Percentiles rank a stretch among this genome's conserved stretches.
Evolutionary conservation across 2,329 filamentous ascomycete species (phyloP).

Genomic region (Talaromyces marneffei): DNA sequence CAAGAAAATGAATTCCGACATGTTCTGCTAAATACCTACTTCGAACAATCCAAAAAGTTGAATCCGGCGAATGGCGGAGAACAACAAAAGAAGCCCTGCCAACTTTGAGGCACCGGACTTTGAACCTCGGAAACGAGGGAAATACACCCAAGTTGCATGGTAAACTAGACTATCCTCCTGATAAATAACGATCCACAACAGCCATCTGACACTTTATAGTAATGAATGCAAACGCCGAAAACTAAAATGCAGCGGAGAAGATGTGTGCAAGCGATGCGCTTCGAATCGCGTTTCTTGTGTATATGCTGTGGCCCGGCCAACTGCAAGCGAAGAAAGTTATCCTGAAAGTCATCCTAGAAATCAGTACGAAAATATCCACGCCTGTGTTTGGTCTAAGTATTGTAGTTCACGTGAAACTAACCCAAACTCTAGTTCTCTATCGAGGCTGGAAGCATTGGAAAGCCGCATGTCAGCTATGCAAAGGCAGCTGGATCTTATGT

Average conservation of each 20-base stretch:
- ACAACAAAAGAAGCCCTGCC: conserved; percentile 6
- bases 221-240: conserved; percentile 15
- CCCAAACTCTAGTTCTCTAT: background rate
- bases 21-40: no score
- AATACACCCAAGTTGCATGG: conserved; percentile 34
- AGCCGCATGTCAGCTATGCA: conserved; percentile 24
- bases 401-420: background rate
- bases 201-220: background rate
- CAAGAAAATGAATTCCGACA: background rate
- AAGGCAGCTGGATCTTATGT: conserved; percentile 27
- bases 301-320: conserved; percentile 1
- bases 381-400: background rate
- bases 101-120: background rate
- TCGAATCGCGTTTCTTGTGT: conserved; percentile 8
- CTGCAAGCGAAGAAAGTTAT: background rate
- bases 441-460: conserved; percentile 18
- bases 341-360: background rate
- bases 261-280: conserved; percentile 12
- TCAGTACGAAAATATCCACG: background rate
- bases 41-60: background rate
- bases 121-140: conserved; percentile 25
- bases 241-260: conserved; percentile 13
- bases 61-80: background rate
- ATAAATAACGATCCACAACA: background rate
- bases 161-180: conserved; percentile 13